Base-by-base conservation (phyloP, 441 rosid species). In the Pelargonium exstipulatum region DNA sequence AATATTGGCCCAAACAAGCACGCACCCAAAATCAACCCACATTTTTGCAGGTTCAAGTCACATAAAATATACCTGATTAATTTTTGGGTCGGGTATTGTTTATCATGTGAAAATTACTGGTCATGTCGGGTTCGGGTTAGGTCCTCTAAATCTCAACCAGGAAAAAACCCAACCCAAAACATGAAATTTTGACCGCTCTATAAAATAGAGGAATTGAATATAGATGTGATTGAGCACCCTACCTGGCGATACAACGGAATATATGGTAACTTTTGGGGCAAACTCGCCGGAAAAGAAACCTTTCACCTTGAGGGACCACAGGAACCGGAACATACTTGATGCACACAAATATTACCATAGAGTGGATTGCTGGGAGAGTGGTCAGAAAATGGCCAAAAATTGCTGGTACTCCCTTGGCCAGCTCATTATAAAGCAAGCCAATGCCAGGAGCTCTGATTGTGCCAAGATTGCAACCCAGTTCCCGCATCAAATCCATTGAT, bases 171-270 rank as follows among this genome's bases (percentile, higher is more conserved):
- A 3, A 32, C 37, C 37, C 37, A 32, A 4, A 32, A 32, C 37
- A 32, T 32, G 37, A 32, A 32, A 2, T 32, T 32, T 4, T 32
- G 37, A 0, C 37, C 4, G 37, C 37, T 32, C 37, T 32, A 4
- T 32, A 32, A 26, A 26, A 5, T 4, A 32, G 6, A 32, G 53
- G 53, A 46, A 10, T 12, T 13, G 53, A 2, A 17, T 13, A 46
- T 53, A 35, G 63, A 72, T 61, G 69, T 71, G 72, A 62, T 62
- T 64, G 37, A 74, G 60, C 48, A 74, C 70, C 69, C 71, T 79
- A 95, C 99, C 99, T 89, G 58, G 97, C 99, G 76, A 95, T 87
- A 80, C 99, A 95, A 22, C 97, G 99, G 81, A 95, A 95, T 43
- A 92, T 83, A 82, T 95, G 99, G 83, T 90, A 95, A 80, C 87